A percentile compares a stretch with the other conserved stretches of the same genome.
phyloP scores from a whole-genome alignment of 192 early-diverging fungal genomes.

The Geranomyces variabilis region DNA sequence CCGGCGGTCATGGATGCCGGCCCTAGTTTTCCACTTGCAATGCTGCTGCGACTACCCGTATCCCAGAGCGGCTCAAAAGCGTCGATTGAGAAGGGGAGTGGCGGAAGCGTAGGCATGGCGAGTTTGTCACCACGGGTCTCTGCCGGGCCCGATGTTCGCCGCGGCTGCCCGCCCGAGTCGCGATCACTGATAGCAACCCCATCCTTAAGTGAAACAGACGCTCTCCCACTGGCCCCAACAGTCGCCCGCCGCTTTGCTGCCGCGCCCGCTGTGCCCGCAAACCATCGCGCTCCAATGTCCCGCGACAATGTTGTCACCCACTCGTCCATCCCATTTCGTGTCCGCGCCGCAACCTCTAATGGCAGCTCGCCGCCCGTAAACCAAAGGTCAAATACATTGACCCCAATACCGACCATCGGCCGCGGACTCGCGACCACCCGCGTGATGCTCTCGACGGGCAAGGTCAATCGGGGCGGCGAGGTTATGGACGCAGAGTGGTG shows the following conservation, averaged over 20 bases:
- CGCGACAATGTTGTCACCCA: slow-evolving; percentile 15
- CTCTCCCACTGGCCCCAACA: background rate
- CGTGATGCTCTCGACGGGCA: background rate
- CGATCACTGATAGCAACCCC: background rate
- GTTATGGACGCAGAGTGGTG: slow-evolving; percentile 14
- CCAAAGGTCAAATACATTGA: slow-evolving; percentile 22
- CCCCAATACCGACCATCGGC: slow-evolving; percentile 9
- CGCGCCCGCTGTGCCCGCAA: background rate
- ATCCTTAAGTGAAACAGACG: too few species aligned
- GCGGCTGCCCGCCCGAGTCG: background rate
- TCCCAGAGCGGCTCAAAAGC: slow-evolving; percentile 2
- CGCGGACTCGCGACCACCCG: slow-evolving; percentile 14
- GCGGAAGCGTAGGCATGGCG: slow-evolving; percentile 9
- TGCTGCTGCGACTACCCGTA: background rate
- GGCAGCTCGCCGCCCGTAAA: background rate
- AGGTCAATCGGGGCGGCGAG: background rate
- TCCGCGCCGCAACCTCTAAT: slow-evolving; percentile 17
- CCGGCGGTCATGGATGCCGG: too few species aligned
- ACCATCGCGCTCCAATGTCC: slow-evolving; percentile 2
- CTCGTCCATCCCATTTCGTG: slow-evolving; percentile 13
- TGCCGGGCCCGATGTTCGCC: background rate
- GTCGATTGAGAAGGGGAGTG: slow-evolving; percentile 1
- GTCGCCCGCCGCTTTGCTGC: background rate
- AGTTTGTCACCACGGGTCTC: background rate
- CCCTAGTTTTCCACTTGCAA: too few species aligned